These are phyloP conservation scores for Penicillium alfredii DNA, from an alignment of 495 filamentous ascomycete species.

Conservation along the genomic window DNA sequence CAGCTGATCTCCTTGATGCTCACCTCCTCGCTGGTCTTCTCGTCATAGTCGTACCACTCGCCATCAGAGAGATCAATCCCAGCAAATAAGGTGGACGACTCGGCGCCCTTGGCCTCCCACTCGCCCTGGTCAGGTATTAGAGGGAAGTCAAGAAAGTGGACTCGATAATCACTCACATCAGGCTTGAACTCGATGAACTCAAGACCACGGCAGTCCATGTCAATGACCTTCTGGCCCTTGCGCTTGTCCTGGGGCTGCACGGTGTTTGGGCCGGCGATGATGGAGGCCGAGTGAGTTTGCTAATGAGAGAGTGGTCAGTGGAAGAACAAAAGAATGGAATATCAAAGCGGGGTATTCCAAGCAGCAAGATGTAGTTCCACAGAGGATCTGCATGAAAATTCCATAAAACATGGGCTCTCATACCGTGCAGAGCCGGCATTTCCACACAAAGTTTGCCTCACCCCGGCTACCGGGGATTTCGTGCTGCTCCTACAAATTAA, in stretches of 20 bases:
- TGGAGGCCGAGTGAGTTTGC: slow-evolving; percentile 64
- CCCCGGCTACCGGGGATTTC: slow-evolving; percentile 87
- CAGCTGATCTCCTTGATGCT: slow-evolving; percentile 90
- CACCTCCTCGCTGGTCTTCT: slow-evolving; percentile 72
- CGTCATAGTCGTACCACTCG: slow-evolving; percentile 88
- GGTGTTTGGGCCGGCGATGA: slow-evolving; percentile 61
- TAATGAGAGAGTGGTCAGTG: slow-evolving; percentile 12
- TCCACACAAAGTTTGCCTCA: slow-evolving; percentile 98
- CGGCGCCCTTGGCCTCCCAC: slow-evolving; percentile 76
- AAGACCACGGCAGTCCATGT: slow-evolving; percentile 88
- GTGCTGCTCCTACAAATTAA: slow-evolving; percentile 60
- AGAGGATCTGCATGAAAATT: background rate
- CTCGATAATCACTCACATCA: slow-evolving; percentile 51
- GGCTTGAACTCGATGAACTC: slow-evolving; percentile 88
- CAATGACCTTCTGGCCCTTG: slow-evolving; percentile 68
- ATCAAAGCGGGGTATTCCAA: background rate
- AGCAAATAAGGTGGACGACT: slow-evolving; percentile 71
- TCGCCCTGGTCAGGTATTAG: too few species aligned
- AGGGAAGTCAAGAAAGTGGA: background rate
- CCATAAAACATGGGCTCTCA: slow-evolving; percentile 1
- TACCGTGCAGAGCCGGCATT: slow-evolving; percentile 87
- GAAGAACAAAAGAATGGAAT: background rate
- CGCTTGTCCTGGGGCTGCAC: slow-evolving; percentile 59
- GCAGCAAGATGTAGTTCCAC: background rate
- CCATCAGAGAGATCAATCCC: slow-evolving; percentile 77